A percentile compares a stretch with the other conserved stretches of the same genome.
phyloP scores from a whole-genome alignment of 1,139 yeast genomes.

The Lodderomyces parapsilosis region DNA sequence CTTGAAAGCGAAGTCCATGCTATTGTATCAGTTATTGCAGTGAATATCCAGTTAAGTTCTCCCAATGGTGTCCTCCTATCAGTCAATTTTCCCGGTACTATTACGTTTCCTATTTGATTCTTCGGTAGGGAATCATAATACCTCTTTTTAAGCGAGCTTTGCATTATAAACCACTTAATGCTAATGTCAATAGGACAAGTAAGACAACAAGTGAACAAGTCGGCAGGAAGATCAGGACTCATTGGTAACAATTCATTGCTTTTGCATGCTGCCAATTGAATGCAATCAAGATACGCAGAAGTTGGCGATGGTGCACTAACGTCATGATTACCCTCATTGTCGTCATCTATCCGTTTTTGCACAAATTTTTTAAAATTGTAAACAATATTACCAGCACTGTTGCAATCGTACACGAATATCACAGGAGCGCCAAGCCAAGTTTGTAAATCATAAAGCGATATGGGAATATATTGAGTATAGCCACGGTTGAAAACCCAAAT shows the following conservation, averaged over 20 bases:
- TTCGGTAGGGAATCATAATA: slow-evolving; percentile 56
- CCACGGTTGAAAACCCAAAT: slow-evolving; percentile 98
- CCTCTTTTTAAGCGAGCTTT: slow-evolving; percentile 65
- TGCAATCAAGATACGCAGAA: slow-evolving; percentile 77
- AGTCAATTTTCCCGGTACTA: slow-evolving; percentile 85
- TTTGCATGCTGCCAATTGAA: slow-evolving; percentile 90
- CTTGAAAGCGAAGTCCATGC: slow-evolving; percentile 95
- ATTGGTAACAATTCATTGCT: slow-evolving; percentile 85
- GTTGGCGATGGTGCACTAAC: slow-evolving; percentile 63
- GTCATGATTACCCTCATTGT: slow-evolving; percentile 72
- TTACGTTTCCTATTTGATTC: slow-evolving; percentile 59
- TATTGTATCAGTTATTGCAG: slow-evolving; percentile 96
- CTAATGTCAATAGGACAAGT: slow-evolving; percentile 96
- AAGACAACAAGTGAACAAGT: slow-evolving; percentile 88
- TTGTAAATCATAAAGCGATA: slow-evolving; percentile 86
- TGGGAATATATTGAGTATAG: slow-evolving; percentile 96
- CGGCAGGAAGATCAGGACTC: slow-evolving; percentile 96
- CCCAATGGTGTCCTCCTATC: slow-evolving; percentile 96
- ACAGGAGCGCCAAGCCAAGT: slow-evolving; percentile 99
- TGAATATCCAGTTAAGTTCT: slow-evolving; percentile 95
- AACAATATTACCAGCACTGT: slow-evolving; percentile 91
- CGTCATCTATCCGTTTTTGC: slow-evolving; percentile 87
- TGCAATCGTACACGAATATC: slow-evolving; percentile 91
- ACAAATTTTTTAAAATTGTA: slow-evolving; percentile 87
- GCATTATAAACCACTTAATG: slow-evolving; percentile 87